Conservation (phyloP, 2,329 filamentous ascomycete genomes). For the Hymenoscyphus infarciens region DNA sequence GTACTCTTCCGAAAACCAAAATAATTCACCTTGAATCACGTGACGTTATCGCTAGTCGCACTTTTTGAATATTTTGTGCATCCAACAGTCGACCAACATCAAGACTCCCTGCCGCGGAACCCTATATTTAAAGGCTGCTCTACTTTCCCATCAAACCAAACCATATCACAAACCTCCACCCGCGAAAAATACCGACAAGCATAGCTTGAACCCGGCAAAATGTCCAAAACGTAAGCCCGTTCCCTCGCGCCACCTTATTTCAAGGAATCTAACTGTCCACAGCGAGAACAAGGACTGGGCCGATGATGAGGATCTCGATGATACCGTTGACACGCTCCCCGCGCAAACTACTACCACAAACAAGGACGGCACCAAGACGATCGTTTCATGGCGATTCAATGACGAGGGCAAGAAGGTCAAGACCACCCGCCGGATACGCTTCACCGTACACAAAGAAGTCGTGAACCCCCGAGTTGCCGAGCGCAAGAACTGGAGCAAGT, state of each 20-base stretch:
- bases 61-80: background rate
- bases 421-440: slow-evolving; percentile 92
- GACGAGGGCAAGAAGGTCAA: slow-evolving; percentile 95
- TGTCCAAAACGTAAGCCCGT: slow-evolving; percentile 44
- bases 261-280: slow-evolving; percentile 20
- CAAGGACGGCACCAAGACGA: slow-evolving; percentile 97
- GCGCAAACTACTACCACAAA: slow-evolving; percentile 86
- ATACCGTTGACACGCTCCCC: slow-evolving; percentile 70
- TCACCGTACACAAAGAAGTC: slow-evolving; percentile 83
- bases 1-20: background rate
- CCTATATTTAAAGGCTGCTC: background rate
- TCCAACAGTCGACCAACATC: background rate
- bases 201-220: slow-evolving; percentile 30
- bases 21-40: background rate
- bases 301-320: slow-evolving; percentile 82
- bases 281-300: slow-evolving; percentile 69
- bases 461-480: slow-evolving; percentile 97
- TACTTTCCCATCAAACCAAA: background rate
- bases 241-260: slow-evolving; percentile 12
- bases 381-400: slow-evolving; percentile 84
- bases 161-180: background rate
- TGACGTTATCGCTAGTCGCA: background rate
- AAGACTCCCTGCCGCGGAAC: background rate
- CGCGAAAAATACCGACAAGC: slow-evolving; percentile 2
- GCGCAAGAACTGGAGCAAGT: slow-evolving; percentile 90